Base-by-base conservation (phyloP, 2,329 filamentous ascomycete species). In the Penicillium sp. region DNA sequence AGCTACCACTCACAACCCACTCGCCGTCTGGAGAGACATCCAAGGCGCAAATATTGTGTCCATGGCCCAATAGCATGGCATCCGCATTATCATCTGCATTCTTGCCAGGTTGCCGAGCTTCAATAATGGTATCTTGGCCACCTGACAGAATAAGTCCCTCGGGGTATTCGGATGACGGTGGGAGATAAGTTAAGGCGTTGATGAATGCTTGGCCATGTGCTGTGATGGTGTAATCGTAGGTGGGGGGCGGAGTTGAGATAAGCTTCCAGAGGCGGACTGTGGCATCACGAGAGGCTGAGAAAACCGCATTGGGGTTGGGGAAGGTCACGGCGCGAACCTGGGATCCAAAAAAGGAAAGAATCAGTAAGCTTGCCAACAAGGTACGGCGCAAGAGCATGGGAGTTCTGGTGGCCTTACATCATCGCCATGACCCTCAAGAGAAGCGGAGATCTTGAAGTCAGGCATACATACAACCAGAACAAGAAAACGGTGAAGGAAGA, bases 391-490 rank as follows among this genome's bases (percentile, higher is more conserved):
- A 29, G 50, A 52, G 41, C 45, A 57, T 56, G 59, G 59, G 55
- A 58, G 45, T 40, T 40, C 45, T 29, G 29, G 49, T 45, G 52
- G 54, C 52, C 87, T 76, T 82, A 97, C 94, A 85, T 99, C 94
- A 73, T 94, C 89, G 74, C 94, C 89, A 74, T 99, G 94, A 69
- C 91, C 93, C 65, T 86, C 80, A 63, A 99, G 83, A 70, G 90
- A 89, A 65, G 93, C 92, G 59, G 94, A 96, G 69, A 99, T 86
- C 83, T 93, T 96, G 82, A 91, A 97, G 72, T 92, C 88, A 75
- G 82, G 79, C 89, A 93, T 92, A 66, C 62, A 74, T 68, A 67
- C 69, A 59, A 63, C 57, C 33, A 8, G 40, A 27, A 26, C 40
- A 18, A 14, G 15, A 14, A 18, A 18, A 9, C 33, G 42, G 55